These are phyloP conservation scores for Entonaema liquescens DNA, from an alignment of 495 filamentous ascomycete genomes.

Conservation along the genomic window DNA sequence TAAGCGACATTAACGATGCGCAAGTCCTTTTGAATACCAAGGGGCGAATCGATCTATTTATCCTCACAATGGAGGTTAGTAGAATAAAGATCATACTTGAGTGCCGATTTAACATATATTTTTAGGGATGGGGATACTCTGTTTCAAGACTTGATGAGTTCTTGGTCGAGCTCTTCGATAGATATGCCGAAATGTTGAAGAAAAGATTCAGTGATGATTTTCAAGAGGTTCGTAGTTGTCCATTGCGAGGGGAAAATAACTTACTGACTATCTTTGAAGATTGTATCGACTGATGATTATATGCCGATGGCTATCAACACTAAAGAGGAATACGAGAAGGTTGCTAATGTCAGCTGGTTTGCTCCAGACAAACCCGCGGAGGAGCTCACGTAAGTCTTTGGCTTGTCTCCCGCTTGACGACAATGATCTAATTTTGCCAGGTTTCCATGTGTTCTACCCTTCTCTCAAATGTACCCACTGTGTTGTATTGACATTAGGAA, in stretches of 20 bases:
- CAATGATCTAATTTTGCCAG: slow-evolving; percentile 54
- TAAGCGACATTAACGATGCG: slow-evolving; percentile 80
- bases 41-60: slow-evolving; percentile 89
- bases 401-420: background rate
- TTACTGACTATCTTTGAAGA: slow-evolving; percentile 79
- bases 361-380: slow-evolving; percentile 78
- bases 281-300: slow-evolving; percentile 96
- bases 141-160: slow-evolving; percentile 83
- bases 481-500: slow-evolving; percentile 98
- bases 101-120: background rate
- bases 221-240: slow-evolving; percentile 76
- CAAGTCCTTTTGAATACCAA: slow-evolving; percentile 91
- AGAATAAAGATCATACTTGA: background rate
- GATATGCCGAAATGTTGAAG: slow-evolving; percentile 93
- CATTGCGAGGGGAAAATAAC: slow-evolving; percentile 69
- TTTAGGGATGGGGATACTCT: slow-evolving; percentile 85
- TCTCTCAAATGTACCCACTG: slow-evolving; percentile 98
- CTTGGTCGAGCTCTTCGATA: slow-evolving; percentile 85
- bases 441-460: slow-evolving; percentile 91
- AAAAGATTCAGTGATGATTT: slow-evolving; percentile 91
- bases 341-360: slow-evolving; percentile 94
- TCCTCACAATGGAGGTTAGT: slow-evolving; percentile 92
- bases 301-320: slow-evolving; percentile 98
- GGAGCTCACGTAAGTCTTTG: slow-evolving; percentile 71
- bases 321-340: slow-evolving; percentile 91